Evolutionary conservation across 108 stramenopile species (phyloP).

Genomic region (Cyclotella choctawhatcheeana): DNA sequence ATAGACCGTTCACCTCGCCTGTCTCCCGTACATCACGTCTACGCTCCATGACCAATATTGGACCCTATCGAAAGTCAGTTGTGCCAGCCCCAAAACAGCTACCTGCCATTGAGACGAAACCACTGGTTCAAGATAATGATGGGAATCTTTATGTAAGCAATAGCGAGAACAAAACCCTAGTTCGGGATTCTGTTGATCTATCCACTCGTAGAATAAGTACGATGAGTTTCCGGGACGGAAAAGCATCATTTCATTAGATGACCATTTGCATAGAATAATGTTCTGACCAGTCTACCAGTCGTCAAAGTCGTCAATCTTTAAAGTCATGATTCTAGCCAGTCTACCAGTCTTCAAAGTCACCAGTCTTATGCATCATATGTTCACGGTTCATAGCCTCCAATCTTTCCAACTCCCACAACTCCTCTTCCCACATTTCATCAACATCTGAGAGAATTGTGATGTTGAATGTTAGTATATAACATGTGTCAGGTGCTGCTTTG

Average conservation of each 20-base stretch:
- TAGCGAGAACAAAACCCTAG: neutral
- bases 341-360: constrained; percentile 29
- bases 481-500: too few species aligned
- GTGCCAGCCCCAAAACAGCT: neutral
- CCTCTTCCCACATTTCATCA: constrained; percentile 24
- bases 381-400: constrained; percentile 24
- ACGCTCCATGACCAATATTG: neutral
- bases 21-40: neutral
- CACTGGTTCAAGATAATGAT: neutral
- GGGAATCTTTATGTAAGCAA: constrained; percentile 10
- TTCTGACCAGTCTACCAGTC: too few species aligned
- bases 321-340: neutral
- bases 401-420: constrained; percentile 28
- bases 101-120: constrained; percentile 3
- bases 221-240: neutral
- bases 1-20: neutral
- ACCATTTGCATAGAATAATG: neutral
- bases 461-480: too few species aligned
- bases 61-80: neutral
- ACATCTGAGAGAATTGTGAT: too few species aligned
- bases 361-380: constrained; percentile 15
- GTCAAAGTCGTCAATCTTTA: too few species aligned
- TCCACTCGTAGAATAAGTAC: neutral
- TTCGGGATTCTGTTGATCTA: neutral
- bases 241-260: neutral